Conservation (phyloP, 345 rosid species). For the Eucalyptus pauciflora region DNA sequence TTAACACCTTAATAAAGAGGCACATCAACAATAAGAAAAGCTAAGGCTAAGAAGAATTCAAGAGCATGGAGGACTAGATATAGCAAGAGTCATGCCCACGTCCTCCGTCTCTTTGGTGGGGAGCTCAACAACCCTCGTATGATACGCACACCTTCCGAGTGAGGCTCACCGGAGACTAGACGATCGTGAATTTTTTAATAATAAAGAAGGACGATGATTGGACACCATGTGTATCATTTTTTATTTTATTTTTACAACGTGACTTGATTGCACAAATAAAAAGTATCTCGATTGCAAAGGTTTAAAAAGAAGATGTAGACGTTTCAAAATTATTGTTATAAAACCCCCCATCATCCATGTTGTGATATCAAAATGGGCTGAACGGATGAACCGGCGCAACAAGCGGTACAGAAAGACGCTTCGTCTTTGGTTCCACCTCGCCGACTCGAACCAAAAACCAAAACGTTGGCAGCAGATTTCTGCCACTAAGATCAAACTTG, state of each 20-base stretch:
- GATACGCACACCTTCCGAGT: background rate
- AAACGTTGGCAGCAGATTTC: background rate
- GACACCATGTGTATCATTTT: background rate
- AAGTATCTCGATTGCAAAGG: accelerated
- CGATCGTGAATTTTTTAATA: background rate
- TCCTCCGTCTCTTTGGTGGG: background rate
- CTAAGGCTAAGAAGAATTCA: background rate
- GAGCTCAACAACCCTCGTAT: background rate
- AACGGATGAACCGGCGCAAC: background rate
- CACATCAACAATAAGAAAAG: background rate
- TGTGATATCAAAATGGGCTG: background rate
- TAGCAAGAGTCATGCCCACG: background rate
- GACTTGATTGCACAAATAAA: background rate
- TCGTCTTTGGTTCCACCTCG: background rate
- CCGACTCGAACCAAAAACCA: background rate
- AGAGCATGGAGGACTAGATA: background rate
- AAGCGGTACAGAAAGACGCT: background rate
- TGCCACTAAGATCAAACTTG: background rate
- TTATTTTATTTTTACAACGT: background rate
- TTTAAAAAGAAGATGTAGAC: background rate
- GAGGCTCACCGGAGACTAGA: background rate
- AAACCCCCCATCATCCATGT: background rate
- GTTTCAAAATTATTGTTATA: background rate
- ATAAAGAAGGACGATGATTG: background rate
- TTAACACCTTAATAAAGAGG: background rate